Evolutionary conservation across 768 basidiomycete genomes (phyloP).

Genomic region (Suillus subalutaceus): DNA sequence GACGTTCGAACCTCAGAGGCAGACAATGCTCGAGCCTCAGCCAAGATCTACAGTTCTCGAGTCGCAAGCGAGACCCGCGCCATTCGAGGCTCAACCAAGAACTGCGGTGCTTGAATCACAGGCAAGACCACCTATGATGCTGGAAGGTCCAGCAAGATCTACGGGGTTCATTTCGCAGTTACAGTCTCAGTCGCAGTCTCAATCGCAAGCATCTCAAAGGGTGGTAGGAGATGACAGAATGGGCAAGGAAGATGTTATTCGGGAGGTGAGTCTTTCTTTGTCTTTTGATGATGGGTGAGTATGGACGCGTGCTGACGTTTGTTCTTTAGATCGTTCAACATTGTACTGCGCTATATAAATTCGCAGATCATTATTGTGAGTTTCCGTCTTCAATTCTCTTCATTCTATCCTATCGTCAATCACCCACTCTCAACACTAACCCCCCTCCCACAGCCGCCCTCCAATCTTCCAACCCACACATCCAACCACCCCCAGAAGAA

Average conservation of each 20-base stretch:
- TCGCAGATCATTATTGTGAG: slow-evolving; percentile 71
- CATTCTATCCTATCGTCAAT: background rate
- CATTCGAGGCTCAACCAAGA: background rate
- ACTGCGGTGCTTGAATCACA: background rate
- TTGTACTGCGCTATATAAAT: slow-evolving; percentile 61
- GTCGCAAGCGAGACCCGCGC: background rate
- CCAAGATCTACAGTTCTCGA: background rate
- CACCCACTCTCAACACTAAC: background rate
- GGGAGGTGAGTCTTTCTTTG: slow-evolving; percentile 1
- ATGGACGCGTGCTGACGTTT: slow-evolving; percentile 28
- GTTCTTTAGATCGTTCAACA: slow-evolving; percentile 52
- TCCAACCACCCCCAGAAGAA: slow-evolving; percentile 58
- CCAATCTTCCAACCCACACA: slow-evolving; percentile 49
- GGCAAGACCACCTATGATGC: background rate
- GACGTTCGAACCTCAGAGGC: background rate
- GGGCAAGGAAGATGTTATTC: slow-evolving; percentile 5
- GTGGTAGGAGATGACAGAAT: background rate
- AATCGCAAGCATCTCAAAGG: slow-evolving; percentile 23
- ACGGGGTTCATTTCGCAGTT: slow-evolving; percentile 15
- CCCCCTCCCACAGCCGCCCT: background rate
- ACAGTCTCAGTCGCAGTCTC: slow-evolving; percentile 26
- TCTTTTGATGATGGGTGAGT: slow-evolving; percentile 7
- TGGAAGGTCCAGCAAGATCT: slow-evolving; percentile 3
- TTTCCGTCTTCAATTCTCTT: slow-evolving; percentile 11
- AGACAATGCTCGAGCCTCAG: background rate